Conservation (phyloP, 2,329 filamentous ascomycete genomes). For the Fusarium tuaranense region DNA sequence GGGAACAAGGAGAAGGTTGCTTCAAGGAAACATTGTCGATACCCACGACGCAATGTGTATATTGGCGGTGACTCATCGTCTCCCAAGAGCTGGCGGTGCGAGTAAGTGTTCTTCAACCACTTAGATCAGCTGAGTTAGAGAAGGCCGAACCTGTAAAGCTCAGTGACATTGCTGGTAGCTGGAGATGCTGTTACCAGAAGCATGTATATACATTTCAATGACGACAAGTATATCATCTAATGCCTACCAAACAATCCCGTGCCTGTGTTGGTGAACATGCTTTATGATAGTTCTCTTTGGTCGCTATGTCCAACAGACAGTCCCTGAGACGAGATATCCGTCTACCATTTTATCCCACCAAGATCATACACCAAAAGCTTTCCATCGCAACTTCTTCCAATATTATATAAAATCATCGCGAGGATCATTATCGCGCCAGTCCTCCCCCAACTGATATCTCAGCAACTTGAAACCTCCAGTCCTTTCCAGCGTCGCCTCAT, state of each 20-base stretch:
- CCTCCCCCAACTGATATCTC: background rate
- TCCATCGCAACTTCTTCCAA: background rate
- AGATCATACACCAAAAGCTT: too few relatives aligned
- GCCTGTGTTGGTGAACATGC: background rate
- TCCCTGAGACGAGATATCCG: too few relatives aligned
- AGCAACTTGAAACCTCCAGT: background rate
- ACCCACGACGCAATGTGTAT: background rate
- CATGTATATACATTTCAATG: background rate
- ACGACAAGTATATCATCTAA: background rate
- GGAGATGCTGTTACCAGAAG: background rate
- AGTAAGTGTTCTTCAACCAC: background rate
- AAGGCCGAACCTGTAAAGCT: background rate
- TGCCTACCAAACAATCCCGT: background rate
- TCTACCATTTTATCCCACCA: too few relatives aligned
- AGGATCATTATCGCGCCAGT: background rate
- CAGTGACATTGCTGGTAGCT: background rate
- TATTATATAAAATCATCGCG: background rate
- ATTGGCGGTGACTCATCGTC: background rate
- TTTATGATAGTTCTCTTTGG: background rate
- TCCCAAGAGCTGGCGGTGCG: background rate
- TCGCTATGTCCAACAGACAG: too few relatives aligned
- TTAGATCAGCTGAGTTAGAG: background rate
- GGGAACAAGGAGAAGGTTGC: background rate
- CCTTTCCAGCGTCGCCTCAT: background rate
- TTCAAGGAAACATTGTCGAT: background rate